phyloP scores from a whole-genome alignment of 371 early-diverging fungal species.

The Basidiobolus heterosporus region DNA sequence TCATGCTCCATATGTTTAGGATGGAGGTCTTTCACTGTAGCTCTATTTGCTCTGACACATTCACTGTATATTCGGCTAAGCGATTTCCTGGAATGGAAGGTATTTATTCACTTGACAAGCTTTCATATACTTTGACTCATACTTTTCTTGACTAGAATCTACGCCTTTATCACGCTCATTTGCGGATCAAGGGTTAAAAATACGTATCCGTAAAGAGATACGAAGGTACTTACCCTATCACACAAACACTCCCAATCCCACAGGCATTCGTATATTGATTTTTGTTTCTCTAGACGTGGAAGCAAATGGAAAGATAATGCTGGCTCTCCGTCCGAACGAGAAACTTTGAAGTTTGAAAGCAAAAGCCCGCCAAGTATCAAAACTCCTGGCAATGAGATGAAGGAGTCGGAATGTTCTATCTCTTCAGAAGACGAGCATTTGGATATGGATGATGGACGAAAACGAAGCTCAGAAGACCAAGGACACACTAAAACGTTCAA shows the following conservation, averaged over 20 bases:
- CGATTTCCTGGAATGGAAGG: conserved; percentile 87
- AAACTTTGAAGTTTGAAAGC: not conserved
- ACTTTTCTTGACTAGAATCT: conserved; percentile 32
- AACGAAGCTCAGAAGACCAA: too few species aligned
- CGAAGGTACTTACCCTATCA: conserved; percentile 5
- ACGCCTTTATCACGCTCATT: conserved; percentile 75
- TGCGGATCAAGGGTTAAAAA: conserved; percentile 89
- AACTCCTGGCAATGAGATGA: not conserved
- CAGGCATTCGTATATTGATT: not conserved
- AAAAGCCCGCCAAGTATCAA: not conserved
- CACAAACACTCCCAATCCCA: not conserved
- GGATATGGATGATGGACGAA: too few species aligned
- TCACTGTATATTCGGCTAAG: conserved; percentile 80
- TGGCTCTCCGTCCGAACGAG: too few species aligned
- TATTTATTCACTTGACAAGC: conserved; percentile 1
- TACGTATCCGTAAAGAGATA: conserved; percentile 67
- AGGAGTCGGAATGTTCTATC: too few species aligned
- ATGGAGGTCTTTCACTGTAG: conserved; percentile 65
- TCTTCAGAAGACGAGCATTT: too few species aligned
- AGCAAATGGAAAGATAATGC: not conserved
- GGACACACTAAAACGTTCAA: too few species aligned
- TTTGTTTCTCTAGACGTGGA: not conserved
- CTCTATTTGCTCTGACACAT: conserved; percentile 54
- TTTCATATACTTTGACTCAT: not conserved
- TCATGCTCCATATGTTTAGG: conserved; percentile 8